Evolutionary conservation across 345 rosid species (phyloP).

Genomic region (Salix exigua): DNA sequence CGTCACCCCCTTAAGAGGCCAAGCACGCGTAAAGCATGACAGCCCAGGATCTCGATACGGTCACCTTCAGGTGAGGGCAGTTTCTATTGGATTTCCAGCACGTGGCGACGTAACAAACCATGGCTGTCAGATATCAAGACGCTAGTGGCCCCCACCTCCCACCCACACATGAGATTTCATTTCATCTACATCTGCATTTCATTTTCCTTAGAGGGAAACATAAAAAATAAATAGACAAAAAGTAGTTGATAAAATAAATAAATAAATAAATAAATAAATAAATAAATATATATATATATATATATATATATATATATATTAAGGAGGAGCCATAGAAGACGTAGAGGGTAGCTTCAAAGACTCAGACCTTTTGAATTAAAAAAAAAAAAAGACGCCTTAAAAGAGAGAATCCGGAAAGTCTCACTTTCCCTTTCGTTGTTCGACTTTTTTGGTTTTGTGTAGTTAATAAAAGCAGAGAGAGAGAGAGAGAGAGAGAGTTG

Average conservation of each 20-base stretch:
- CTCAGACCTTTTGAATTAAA: slow-evolving; percentile 32
- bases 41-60: slow-evolving; percentile 32
- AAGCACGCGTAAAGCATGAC: slow-evolving; percentile 54
- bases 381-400: slow-evolving; percentile 12
- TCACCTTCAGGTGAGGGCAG: slow-evolving; percentile 14
- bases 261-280: no score
- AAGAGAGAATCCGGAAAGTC: slow-evolving; percentile 18
- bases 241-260: background rate
- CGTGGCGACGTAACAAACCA: slow-evolving; percentile 27
- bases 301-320: no score
- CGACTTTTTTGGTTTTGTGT: background rate
- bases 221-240: background rate
- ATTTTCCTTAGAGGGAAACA: slow-evolving; percentile 7
- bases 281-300: no score
- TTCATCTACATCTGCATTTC: slow-evolving; percentile 6
- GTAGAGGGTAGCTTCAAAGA: slow-evolving; percentile 8
- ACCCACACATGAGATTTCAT: slow-evolving; percentile 6
- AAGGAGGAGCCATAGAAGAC: slow-evolving; percentile 21
- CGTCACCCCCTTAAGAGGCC: slow-evolving; percentile 47
- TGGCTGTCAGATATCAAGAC: slow-evolving; percentile 16
- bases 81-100: background rate
- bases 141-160: slow-evolving; percentile 14
- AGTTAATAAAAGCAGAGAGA: no score
- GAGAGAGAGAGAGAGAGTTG: no score
- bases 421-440: background rate